Evolutionary conservation across 129 eudicot genomes (phyloP), one percentile per base, ranked within the genome.

Genomic region (Calendula officinalis): DNA sequence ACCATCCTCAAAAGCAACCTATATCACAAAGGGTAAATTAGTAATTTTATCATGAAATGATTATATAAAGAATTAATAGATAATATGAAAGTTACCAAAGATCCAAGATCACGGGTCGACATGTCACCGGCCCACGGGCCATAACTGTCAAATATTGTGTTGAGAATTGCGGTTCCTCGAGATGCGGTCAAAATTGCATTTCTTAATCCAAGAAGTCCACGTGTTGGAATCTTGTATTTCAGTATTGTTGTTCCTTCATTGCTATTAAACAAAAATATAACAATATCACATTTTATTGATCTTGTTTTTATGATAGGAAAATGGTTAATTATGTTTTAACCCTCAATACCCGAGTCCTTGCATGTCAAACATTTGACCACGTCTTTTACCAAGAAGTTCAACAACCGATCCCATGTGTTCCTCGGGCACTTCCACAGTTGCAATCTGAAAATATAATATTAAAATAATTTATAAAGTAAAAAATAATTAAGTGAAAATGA

Each of bases 41-140:
- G 52, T 67, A 34, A 45, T 4, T 44, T 64, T 7, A 35, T 35
- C 39, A 16, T 7, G 9, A 13, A 11, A 70, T 16, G 13, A 6
- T 52, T 52, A 52, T 52, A 9, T 12, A 52, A 53, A 53, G 4
- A 53, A 11, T 8, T 0, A 14, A 49, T n/a, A 4, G 4, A 5
- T 10, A 12, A 4, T 38, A 27, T 37, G 4, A 15, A 9, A 22
- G 64, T 77, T 87, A 91, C 98, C 95, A 91, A 66, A 41, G 98
- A 91, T 59, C 98, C 98, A 43, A 50, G 98, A 65, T 91, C 98
- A 60, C 98, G 98, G 33, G 96, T 91, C 22, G 70, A 75, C 75
- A 91, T 91, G 7, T 91, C 98, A 33, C 98, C 98, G 53, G 89
- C 86, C 98, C 96, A 88, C 15, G 96, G 86, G 32, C 90, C 98